These are phyloP conservation scores for Fonsecaea erecta DNA, from an alignment of 2,329 filamentous ascomycete genomes.

Conservation along the genomic window DNA sequence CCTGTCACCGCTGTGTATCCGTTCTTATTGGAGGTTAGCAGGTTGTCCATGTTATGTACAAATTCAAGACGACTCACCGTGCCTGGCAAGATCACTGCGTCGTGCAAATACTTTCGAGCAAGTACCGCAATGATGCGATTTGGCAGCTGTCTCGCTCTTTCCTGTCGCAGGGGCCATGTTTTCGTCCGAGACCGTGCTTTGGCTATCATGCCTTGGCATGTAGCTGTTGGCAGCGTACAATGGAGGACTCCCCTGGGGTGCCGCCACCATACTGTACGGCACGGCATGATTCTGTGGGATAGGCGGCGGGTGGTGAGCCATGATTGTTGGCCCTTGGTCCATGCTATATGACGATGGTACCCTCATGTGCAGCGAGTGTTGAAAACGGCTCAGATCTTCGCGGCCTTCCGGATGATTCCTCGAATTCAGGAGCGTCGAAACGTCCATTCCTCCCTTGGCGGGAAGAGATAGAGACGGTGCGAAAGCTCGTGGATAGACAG, in stretches of 20 bases:
- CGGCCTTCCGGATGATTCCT: conserved; percentile 52
- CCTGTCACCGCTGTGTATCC: conserved; percentile 88
- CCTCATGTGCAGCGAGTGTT: conserved; percentile 48
- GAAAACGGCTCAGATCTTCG: conserved; percentile 51
- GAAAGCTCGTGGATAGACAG: conserved; percentile 28
- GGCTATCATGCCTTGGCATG: conserved; percentile 33
- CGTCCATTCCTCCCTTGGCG: conserved; percentile 51
- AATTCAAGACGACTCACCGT: conserved; percentile 68
- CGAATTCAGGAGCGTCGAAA: conserved; percentile 58
- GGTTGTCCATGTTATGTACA: conserved; percentile 6
- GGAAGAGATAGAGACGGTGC: conserved; percentile 23
- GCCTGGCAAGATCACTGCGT: conserved; percentile 88
- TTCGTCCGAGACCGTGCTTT: conserved; percentile 47
- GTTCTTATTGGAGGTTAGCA: conserved; percentile 63
- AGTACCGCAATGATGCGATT: conserved; percentile 86
- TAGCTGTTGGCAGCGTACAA: conserved; percentile 52
- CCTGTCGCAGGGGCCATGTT: conserved; percentile 50
- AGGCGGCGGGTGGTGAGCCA: conserved; percentile 55
- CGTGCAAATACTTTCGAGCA: conserved; percentile 92
- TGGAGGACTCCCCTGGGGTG: conserved; percentile 59
- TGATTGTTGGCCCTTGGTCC: conserved; percentile 54
- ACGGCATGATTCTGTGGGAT: conserved; percentile 55
- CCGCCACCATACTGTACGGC: conserved; percentile 58
- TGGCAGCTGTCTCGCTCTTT: conserved; percentile 58
- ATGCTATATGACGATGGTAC: conserved; percentile 58